Evolutionary conservation across 116 monocot species (phyloP).

Genomic region (Posidonia oceanica): DNA sequence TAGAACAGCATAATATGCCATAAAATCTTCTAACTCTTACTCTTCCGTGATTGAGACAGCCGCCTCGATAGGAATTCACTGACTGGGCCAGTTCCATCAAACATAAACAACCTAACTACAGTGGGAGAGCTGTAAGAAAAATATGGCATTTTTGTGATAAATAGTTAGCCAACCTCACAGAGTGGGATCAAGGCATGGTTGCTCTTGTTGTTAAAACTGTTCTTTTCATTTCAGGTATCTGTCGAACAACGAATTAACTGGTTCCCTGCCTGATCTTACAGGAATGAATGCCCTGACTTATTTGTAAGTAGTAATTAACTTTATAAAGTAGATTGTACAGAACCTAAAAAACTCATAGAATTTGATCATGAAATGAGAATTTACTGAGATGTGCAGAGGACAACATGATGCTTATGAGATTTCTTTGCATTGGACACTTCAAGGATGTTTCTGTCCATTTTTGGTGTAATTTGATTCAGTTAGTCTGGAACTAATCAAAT

Average conservation of each 20-base stretch:
- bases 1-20: too few relatives aligned
- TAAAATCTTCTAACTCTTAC: too few relatives aligned
- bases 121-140: slow-evolving; percentile 35
- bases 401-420: too few relatives aligned
- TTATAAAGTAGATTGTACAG: too few relatives aligned
- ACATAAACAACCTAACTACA: slow-evolving; percentile 47
- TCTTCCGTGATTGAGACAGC: slow-evolving; percentile 13
- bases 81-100: slow-evolving; percentile 48
- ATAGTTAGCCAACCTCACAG: background rate
- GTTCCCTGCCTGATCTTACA: slow-evolving; percentile 54
- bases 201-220: background rate
- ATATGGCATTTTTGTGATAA: background rate
- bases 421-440: too few relatives aligned
- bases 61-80: slow-evolving; percentile 60
- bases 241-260: slow-evolving; percentile 41
- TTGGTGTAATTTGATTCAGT: too few relatives aligned
- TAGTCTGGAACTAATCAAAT: background rate
- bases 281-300: slow-evolving; percentile 46
- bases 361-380: too few relatives aligned
- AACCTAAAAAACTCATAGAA: too few relatives aligned
- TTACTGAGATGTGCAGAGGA: too few relatives aligned
- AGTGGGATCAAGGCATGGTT: too few relatives aligned
- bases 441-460: background rate
- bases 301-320: slow-evolving; percentile 37
- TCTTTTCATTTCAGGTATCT: slow-evolving; percentile 39